phyloP scores from a whole-genome alignment of 2,329 filamentous ascomycete species.

The Ophiocordyceps camponoti-leonardi region DNA sequence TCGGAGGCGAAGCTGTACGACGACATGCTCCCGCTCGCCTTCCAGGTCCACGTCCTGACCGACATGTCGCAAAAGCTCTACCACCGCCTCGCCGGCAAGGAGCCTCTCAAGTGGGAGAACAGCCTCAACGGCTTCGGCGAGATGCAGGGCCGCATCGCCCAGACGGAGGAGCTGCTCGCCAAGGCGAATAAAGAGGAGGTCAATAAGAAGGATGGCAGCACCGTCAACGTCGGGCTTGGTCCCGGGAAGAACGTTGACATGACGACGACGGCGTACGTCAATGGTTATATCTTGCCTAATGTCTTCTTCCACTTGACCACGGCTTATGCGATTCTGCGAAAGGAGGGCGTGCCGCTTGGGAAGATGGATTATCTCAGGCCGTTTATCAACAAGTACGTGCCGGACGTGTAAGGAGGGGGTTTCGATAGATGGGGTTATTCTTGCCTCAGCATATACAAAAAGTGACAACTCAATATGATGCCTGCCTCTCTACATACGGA shows the following conservation, averaged over 20 bases:
- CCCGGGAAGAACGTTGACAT: conserved; percentile 10
- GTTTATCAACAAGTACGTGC: conserved; percentile 13
- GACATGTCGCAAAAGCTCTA: conserved; percentile 14
- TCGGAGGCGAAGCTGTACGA: conserved; percentile 14
- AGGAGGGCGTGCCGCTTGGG: conserved; percentile 42
- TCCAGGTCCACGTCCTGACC: conserved; percentile 19
- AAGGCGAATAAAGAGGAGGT: conserved; percentile 16
- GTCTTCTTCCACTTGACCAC: conserved; percentile 46
- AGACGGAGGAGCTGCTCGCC: conserved; percentile 12
- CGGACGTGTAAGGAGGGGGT: background rate
- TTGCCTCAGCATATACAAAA: too few species aligned
- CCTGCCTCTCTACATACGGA: too few species aligned
- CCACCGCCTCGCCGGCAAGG: conserved; percentile 14
- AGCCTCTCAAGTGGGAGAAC: conserved; percentile 9
- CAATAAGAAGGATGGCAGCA: conserved; percentile 12
- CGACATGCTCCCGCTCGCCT: conserved; percentile 25
- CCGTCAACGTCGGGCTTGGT: conserved; percentile 14
- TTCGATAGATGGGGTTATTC: too few species aligned
- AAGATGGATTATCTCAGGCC: conserved; percentile 35
- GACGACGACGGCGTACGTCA: conserved; percentile 22
- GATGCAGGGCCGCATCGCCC: conserved; percentile 15
- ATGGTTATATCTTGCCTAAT: conserved; percentile 36
- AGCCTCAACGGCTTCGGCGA: conserved; percentile 17
- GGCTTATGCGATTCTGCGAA: conserved; percentile 42
- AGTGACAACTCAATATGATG: too few species aligned